Conservation (phyloP, 2,329 filamentous ascomycete species). For the Colletotrichum musae region DNA sequence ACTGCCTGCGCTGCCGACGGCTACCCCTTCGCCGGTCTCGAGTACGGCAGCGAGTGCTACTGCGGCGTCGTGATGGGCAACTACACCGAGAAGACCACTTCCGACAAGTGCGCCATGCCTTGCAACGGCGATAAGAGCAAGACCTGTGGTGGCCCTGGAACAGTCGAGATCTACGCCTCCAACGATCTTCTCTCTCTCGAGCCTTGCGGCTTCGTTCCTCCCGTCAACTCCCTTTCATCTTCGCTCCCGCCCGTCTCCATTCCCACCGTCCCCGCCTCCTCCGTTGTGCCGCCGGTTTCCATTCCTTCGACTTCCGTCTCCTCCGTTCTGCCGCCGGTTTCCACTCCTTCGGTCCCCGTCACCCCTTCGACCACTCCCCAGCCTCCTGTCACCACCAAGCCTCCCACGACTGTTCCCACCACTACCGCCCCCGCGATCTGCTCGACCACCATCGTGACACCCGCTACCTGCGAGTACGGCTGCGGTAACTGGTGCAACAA, state of each 20-base stretch:
- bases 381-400: slow-evolving; percentile 41
- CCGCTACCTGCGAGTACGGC: slow-evolving; percentile 67
- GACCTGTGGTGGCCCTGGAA: slow-evolving; percentile 60
- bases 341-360: slow-evolving; percentile 27
- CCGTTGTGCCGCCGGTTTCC: too few species aligned
- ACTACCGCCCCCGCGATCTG: slow-evolving; percentile 60
- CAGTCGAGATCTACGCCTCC: slow-evolving; percentile 63
- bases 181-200: slow-evolving; percentile 64
- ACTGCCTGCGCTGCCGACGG: slow-evolving; percentile 58
- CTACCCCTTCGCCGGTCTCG: slow-evolving; percentile 64
- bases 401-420: slow-evolving; percentile 46
- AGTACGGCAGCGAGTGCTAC: slow-evolving; percentile 61
- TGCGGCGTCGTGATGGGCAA: slow-evolving; percentile 69
- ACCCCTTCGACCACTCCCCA: slow-evolving; percentile 36
- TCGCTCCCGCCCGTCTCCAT: slow-evolving; percentile 38
- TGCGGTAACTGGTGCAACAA: slow-evolving; percentile 69
- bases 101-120: slow-evolving; percentile 61
- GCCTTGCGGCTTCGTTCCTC: slow-evolving; percentile 60
- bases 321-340: slow-evolving; percentile 35
- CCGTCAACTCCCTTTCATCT: slow-evolving; percentile 42
- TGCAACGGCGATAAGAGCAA: slow-evolving; percentile 64
- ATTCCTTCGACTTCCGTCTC: slow-evolving; percentile 26
- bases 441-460: slow-evolving; percentile 60
- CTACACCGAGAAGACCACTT: slow-evolving; percentile 54
- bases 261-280: too few species aligned